A percentile compares a stretch with the other conserved stretches of the same genome.
These are phyloP conservation scores for Bonnemaisonia californica DNA, from an alignment of 31 red algal genomes.

Conservation along the genomic window DNA sequence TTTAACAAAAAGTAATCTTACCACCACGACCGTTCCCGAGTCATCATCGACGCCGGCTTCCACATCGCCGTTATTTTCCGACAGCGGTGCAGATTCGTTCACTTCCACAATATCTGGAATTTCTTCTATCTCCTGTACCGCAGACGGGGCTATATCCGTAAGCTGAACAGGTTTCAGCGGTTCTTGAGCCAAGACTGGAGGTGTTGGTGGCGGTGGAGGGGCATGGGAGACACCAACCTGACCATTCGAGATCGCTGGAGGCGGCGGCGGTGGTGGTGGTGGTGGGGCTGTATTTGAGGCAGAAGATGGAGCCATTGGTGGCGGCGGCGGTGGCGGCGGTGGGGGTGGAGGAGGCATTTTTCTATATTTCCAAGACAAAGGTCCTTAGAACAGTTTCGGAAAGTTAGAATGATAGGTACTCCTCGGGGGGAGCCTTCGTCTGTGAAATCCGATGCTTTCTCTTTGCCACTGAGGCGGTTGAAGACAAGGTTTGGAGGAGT, in stretches of 20 bases:
- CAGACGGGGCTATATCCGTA: background rate
- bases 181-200: background rate
- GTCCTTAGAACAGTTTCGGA: no score
- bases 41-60: background rate
- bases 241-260: background rate
- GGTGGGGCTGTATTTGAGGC: background rate
- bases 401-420: no score
- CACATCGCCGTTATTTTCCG: background rate
- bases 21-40: background rate
- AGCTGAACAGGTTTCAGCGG: background rate
- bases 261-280: slow-evolving; percentile 20
- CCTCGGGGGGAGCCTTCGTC: no score
- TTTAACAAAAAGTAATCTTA: background rate
- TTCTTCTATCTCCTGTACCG: background rate
- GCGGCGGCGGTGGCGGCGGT: slow-evolving; percentile 41
- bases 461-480: no score
- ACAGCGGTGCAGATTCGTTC: background rate
- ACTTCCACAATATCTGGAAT: slow-evolving; percentile 7
- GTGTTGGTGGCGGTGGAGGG: slow-evolving; percentile 11
- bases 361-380: no score
- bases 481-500: no score
- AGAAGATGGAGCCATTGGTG: slow-evolving; percentile 6
- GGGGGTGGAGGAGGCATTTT: slow-evolving; percentile 27
- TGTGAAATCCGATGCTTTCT: no score
- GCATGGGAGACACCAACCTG: no score